Percentiles rank a stretch among this genome's conserved stretches.
phyloP scores from a whole-genome alignment of 192 early-diverging fungal genomes.

The Phycomyces blakesleeanus region DNA sequence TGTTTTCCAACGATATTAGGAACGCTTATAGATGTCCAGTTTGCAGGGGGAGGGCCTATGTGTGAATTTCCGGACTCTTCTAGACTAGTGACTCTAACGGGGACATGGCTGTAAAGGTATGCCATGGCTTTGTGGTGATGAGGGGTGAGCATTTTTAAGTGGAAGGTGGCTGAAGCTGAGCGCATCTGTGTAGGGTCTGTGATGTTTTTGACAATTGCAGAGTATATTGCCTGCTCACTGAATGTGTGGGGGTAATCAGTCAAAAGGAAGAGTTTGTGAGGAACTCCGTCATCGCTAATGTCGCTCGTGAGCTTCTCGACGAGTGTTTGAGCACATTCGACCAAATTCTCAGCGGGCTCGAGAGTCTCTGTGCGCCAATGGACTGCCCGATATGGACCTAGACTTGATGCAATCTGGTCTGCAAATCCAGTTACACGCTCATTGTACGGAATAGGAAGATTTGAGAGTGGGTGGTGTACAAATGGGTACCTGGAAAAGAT shows the following conservation, averaged over 20 bases:
- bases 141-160: neutral
- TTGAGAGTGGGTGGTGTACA: conserved; percentile 7
- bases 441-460: conserved; percentile 22
- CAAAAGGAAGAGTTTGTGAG: conserved; percentile 26
- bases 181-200: conserved; percentile 5
- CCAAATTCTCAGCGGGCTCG: conserved; percentile 4
- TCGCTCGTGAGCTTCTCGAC: neutral
- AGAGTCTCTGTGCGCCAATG: conserved; percentile 37
- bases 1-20: neutral
- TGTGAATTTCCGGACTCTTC: neutral
- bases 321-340: conserved; percentile 21
- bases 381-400: conserved; percentile 28
- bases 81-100: conserved; percentile 15
- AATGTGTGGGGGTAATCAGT: conserved; percentile 38
- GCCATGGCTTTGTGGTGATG: conserved; percentile 33
- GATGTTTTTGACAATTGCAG: neutral
- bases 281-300: neutral
- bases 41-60: neutral
- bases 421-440: conserved; percentile 9
- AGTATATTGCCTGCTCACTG: neutral
- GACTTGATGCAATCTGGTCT: conserved; percentile 1
- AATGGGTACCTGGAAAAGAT: conserved; percentile 24
- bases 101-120: conserved; percentile 25
- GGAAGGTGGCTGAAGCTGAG: conserved; percentile 24
- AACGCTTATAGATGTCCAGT: conserved; percentile 27